Evolutionary conservation across 495 filamentous ascomycete genomes (phyloP).

Genomic region (Haplographium delicatum): DNA sequence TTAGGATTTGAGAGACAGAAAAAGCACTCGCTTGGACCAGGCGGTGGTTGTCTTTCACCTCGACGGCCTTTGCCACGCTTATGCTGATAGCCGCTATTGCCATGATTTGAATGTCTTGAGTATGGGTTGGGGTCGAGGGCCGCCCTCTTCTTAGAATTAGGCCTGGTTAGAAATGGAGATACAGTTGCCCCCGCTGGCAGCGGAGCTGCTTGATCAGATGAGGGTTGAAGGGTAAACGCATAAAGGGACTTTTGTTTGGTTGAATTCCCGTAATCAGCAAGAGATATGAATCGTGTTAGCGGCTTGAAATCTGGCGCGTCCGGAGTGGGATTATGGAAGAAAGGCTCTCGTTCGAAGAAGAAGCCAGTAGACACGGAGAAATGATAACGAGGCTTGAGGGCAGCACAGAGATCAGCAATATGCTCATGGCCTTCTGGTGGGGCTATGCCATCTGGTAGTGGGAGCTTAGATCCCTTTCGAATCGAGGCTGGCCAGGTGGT

Average conservation of each 20-base stretch:
- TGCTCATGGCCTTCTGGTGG: constrained; percentile 34
- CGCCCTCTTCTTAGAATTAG: constrained; percentile 54
- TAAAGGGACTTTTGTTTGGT: constrained; percentile 82
- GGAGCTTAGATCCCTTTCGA: constrained; percentile 52
- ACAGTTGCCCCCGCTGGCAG: constrained; percentile 65
- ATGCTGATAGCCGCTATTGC: constrained; percentile 22
- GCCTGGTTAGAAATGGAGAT: constrained; percentile 54
- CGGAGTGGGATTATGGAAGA: constrained; percentile 63
- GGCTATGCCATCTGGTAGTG: constrained; percentile 38
- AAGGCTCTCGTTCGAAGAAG: constrained; percentile 90
- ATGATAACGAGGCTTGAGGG: constrained; percentile 83
- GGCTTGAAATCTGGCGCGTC: constrained; percentile 45
- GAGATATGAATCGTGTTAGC: constrained; percentile 82
- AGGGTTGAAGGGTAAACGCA: constrained; percentile 74
- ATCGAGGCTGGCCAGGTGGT: constrained; percentile 76
- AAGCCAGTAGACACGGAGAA: constrained; percentile 62
- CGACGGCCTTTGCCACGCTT: constrained; percentile 50
- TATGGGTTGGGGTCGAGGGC: constrained; percentile 52
- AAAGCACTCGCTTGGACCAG: constrained; percentile 77
- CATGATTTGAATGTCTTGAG: constrained; percentile 51
- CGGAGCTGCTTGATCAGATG: constrained; percentile 46
- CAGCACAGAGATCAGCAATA: constrained; percentile 68
- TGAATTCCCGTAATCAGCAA: constrained; percentile 69
- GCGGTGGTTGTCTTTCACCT: constrained; percentile 43
- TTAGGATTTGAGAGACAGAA: constrained; percentile 88